These are phyloP conservation scores for Cutaneotrichosporon cavernicola DNA, from an alignment of 1,284 basidiomycete genomes.

Conservation along the genomic window DNA sequence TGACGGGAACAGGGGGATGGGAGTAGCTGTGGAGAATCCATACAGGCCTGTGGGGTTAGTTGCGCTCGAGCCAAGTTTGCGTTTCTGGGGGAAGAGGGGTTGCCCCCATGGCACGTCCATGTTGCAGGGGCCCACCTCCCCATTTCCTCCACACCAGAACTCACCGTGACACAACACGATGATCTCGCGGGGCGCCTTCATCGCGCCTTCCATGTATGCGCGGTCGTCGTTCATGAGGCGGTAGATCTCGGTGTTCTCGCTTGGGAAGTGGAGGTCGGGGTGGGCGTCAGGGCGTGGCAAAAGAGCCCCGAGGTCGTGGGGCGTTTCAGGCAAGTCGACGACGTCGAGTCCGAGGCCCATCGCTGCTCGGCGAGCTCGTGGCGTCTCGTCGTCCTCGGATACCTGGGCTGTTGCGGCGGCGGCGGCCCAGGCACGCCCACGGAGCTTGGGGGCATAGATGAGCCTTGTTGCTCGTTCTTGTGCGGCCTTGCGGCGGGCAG, in stretches of 20 bases:
- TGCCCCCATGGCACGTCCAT: constrained; percentile 1
- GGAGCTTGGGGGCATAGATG: constrained; percentile 18
- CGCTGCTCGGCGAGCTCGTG: background rate
- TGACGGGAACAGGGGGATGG: constrained; percentile 65
- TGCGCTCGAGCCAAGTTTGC: background rate
- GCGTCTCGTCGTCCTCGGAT: constrained; percentile 7
- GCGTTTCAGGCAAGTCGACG: constrained; percentile 5
- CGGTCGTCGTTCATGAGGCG: constrained; percentile 69
- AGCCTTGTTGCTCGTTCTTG: constrained; percentile 25
- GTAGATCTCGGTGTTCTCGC: constrained; percentile 59
- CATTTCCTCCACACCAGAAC: too few relatives aligned
- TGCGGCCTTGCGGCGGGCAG: constrained; percentile 30
- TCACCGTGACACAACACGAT: constrained; percentile 92
- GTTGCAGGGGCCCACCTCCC: background rate
- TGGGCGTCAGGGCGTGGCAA: constrained; percentile 15
- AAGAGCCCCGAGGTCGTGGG: constrained; percentile 11
- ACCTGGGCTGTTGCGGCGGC: constrained; percentile 6
- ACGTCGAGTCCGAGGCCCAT: background rate
- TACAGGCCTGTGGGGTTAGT: constrained; percentile 65
- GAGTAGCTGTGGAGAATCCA: constrained; percentile 80
- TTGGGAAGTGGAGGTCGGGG: constrained; percentile 37
- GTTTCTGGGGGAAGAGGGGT: background rate
- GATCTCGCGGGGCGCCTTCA: constrained; percentile 77
- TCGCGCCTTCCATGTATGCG: constrained; percentile 63
- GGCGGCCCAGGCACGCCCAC: constrained; percentile 8